Base-by-base conservation (phyloP, 495 filamentous ascomycete genomes). In the Hypomontagnella submonticulosa region DNA sequence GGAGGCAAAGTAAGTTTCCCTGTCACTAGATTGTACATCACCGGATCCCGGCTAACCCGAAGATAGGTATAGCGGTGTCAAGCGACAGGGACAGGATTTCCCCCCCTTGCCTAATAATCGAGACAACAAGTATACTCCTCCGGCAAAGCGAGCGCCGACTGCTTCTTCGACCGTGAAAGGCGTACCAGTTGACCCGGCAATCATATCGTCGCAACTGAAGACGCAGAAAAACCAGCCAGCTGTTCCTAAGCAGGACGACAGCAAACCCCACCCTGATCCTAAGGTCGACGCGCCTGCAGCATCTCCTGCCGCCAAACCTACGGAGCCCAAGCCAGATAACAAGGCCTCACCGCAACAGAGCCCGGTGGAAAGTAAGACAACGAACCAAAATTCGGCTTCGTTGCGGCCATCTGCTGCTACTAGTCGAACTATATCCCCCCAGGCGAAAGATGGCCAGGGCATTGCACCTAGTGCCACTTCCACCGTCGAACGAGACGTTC, bases 41-140 rank as follows among this genome's bases (percentile, higher is more conserved):
- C 34, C 18, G 27, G 18, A 44, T 42, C 23, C 54, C 75, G 52
- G 23, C 71, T 79, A 74, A 83, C 71, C 58, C 53, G 57, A 33
- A 23, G 57, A 70, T 67, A 93, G 90, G 72, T 98, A 97, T 74
- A 97, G 93, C 74, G 93, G 93, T 71, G 95, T 99, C 15, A 89
- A 86, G 37, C 88, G 95, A 50, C 84, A 85, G 66, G 83, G 95
- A 50, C 84, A 85, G 66, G 83, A 86, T 18, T 91, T 91, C 70
- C 86, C 89, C n/a, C 85, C 90, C 7, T 38, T 69, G 40, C 78
- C 93, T 38, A 63, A 76, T 38, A 76, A 63, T 60, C 75, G 75
- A 9, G 85, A 88, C 52, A 92, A 90, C 75, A 92, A 90, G 71
- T 99, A 98, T 71, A 97, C 90, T 0, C 93, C 94, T 7, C 95